Conservation (phyloP, 2,329 filamentous ascomycete genomes). For the Diaporthe sp. region DNA sequence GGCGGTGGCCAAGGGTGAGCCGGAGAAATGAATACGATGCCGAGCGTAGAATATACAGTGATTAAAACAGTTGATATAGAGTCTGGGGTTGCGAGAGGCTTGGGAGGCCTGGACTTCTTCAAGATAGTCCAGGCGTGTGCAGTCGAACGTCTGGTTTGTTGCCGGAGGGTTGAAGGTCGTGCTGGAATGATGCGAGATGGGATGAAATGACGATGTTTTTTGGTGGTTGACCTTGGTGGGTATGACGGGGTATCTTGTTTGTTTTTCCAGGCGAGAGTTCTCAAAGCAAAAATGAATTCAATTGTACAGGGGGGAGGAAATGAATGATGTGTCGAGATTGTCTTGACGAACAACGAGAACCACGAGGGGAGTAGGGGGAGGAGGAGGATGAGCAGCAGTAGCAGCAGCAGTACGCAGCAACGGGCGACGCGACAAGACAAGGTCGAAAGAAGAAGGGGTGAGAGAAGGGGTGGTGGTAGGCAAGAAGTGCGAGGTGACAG, state of each 20-base stretch:
- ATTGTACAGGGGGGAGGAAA: conserved; percentile 25
- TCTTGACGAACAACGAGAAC: conserved; percentile 6
- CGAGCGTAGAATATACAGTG: conserved; percentile 30
- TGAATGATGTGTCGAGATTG: conserved; percentile 1
- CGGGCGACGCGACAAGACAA: conserved; percentile 6
- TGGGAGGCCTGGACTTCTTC: conserved; percentile 13
- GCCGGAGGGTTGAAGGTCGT: background rate
- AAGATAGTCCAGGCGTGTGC: conserved; percentile 21
- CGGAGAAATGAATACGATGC: conserved; percentile 26
- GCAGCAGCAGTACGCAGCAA: background rate
- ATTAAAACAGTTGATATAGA: conserved; percentile 18
- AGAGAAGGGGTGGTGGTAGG: background rate
- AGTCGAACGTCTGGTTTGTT: conserved; percentile 8
- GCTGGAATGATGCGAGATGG: background rate
- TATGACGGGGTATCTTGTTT: conserved; percentile 6
- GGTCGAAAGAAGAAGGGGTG: conserved; percentile 22
- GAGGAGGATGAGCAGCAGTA: background rate
- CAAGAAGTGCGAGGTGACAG: conserved; percentile 1
- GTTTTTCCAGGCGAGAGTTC: background rate
- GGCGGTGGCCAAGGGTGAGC: background rate
- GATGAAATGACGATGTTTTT: conserved; percentile 13
- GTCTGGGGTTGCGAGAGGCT: background rate
- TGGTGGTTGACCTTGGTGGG: background rate
- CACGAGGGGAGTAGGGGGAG: background rate
- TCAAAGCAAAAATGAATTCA: conserved; percentile 21